These are phyloP conservation scores for Phytophthora sp. DNA, from an alignment of 352 stramenopile species.

Conservation along the genomic window DNA sequence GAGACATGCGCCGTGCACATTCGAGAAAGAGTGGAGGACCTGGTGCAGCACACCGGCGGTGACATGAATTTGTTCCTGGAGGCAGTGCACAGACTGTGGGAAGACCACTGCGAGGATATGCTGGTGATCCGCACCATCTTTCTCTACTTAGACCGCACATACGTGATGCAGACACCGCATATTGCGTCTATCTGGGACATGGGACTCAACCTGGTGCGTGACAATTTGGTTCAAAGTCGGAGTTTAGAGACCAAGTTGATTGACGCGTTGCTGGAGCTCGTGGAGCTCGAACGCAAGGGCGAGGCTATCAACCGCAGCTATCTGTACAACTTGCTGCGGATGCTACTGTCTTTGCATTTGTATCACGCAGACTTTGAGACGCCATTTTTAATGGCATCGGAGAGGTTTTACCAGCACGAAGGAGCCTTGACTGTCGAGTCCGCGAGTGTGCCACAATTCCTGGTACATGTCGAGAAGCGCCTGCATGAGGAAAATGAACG, in stretches of 20 bases:
- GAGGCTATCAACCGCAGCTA: conserved; percentile 87
- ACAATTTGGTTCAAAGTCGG: conserved; percentile 60
- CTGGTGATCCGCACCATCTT: conserved; percentile 94
- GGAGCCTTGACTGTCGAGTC: conserved; percentile 63
- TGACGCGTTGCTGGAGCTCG: conserved; percentile 75
- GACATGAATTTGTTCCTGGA: conserved; percentile 81
- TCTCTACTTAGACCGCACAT: conserved; percentile 92
- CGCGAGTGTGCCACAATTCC: conserved; percentile 82
- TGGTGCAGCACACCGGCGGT: conserved; percentile 64
- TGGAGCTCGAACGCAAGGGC: conserved; percentile 89
- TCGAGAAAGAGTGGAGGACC: conserved; percentile 50
- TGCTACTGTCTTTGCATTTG: conserved; percentile 86
- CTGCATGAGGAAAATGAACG: conserved; percentile 84
- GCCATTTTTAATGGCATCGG: conserved; percentile 86
- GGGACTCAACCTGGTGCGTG: conserved; percentile 76
- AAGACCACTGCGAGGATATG: conserved; percentile 93
- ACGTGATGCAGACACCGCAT: conserved; percentile 86
- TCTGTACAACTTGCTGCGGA: conserved; percentile 82
- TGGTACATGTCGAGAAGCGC: conserved; percentile 88
- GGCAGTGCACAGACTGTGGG: conserved; percentile 82
- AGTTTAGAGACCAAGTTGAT: conserved; percentile 76
- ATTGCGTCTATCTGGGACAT: conserved; percentile 93
- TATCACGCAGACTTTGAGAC: conserved; percentile 89
- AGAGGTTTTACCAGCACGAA: conserved; percentile 89
- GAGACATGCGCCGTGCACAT: conserved; percentile 77